Evolutionary conservation across 495 filamentous ascomycete species (phyloP), one percentile per base, ranked within the genome.

Genomic region (Aspergillus nidulans): DNA sequence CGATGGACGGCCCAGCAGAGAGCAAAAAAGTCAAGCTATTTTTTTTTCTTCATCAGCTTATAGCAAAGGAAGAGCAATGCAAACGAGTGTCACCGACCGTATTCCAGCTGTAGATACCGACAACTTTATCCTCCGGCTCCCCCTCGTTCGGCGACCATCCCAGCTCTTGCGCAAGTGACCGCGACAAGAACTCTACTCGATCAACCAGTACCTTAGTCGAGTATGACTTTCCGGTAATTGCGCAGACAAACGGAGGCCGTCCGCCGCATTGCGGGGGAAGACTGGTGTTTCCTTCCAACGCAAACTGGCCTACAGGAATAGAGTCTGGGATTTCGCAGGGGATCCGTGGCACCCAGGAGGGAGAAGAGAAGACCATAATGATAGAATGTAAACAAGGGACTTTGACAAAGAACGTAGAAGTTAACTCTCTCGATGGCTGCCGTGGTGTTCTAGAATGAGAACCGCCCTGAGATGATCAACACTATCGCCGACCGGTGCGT

Each of bases 111-210:
- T 24, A 58, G 55, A n/a, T 74, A 71, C 49, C 86, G 69, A 5
- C 81, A 76, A 36, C 81, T 79, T 62, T 59, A 41, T 67, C 59
- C 52, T 59, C 63, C 45, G 53, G 51, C 55, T 56, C 49, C 54
- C 58, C 63, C 47, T 56, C 53, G 36, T 52, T 56, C 18, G 57
- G 55, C 38, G 50, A 47, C 56, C 56, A 58, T 6, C 44, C 43
- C 8, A 58, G 32, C 47, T 58, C 49, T 15, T 45, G 49, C 20
- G 56, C 34, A 13, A 58, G 44, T 7, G 56, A 19, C 1, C 56
- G 56, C 16, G 56, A 52, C 3, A 58, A 18, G 12, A 9, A 49
- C 10, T 58, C 56, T 15, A 53, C 49, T 15, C 56, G 49, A 36
- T 53, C 36, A 18, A 28, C 2, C 15, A 58, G 36, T 0, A 19